Evolutionary conservation across 345 rosid species (phyloP).

Genomic region (Salix brachista): DNA sequence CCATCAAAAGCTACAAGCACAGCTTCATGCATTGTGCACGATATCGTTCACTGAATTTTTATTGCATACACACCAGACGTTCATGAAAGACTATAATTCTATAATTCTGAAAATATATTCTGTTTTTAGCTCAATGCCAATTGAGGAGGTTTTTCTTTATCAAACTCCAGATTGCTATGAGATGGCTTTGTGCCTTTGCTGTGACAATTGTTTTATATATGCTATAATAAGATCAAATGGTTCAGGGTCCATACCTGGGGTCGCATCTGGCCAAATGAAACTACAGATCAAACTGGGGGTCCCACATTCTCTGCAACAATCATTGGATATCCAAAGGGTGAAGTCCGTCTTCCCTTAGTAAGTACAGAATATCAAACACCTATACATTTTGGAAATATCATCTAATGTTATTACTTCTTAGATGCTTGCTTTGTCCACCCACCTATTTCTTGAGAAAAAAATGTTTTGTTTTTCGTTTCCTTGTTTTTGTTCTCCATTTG

Average conservation of each 20-base stretch:
- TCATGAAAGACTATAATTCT: no score
- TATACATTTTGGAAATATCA: background rate
- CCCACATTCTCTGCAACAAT: slow-evolving; percentile 71
- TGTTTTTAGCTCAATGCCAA: no score
- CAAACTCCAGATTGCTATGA: background rate
- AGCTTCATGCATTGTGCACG: no score
- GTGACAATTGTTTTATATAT: background rate
- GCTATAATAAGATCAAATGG: slow-evolving; percentile 1
- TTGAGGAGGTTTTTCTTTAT: background rate
- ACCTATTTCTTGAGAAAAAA: background rate
- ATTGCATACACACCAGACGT: no score
- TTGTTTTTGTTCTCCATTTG: no score
- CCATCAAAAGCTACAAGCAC: no score
- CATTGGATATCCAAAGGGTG: slow-evolving; percentile 59
- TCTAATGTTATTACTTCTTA: background rate
- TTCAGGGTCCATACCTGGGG: slow-evolving; percentile 90
- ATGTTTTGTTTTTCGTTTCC: no score
- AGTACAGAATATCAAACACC: slow-evolving; percentile 40
- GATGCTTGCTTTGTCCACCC: background rate
- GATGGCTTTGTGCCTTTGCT: background rate
- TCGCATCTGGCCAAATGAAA: slow-evolving; percentile 82
- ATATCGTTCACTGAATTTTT: no score
- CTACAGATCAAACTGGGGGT: slow-evolving; percentile 82
- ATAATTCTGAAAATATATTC: no score
- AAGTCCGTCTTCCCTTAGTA: slow-evolving; percentile 89